Conservation (phyloP, 257 asterid species). For the Solanum pimpinellifolium region DNA sequence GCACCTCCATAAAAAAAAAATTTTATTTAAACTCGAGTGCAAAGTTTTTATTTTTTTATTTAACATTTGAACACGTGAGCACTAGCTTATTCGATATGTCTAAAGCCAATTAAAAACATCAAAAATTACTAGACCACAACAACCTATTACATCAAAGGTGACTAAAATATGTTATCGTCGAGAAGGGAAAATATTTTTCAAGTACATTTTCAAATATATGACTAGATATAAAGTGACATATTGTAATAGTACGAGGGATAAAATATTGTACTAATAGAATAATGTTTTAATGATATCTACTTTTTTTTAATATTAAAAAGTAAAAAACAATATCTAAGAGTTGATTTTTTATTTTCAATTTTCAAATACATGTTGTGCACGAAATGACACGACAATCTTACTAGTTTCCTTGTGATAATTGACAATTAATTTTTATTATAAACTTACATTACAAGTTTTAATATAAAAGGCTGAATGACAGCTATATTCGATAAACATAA, state of each 20-base stretch:
- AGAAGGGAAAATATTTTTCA: too few relatives aligned
- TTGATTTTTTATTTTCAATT: neutral
- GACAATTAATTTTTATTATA: neutral
- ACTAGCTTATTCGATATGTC: too few relatives aligned
- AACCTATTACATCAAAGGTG: too few relatives aligned
- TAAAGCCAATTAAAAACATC: too few relatives aligned
- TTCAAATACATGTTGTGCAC: neutral
- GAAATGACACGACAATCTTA: neutral
- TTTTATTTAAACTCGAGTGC: too few relatives aligned
- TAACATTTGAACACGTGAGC: rapidly evolving
- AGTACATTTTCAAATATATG: neutral
- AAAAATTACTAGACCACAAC: too few relatives aligned
- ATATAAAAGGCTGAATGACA: neutral
- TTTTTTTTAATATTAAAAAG: neutral
- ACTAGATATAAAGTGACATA: neutral
- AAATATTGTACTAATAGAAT: neutral
- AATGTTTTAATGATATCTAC: neutral
- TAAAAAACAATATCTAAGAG: neutral
- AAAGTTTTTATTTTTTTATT: too few relatives aligned
- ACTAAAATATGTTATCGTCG: too few relatives aligned
- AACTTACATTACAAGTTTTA: neutral
- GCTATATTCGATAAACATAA: neutral
- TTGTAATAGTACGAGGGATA: neutral
- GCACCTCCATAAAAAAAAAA: too few relatives aligned
- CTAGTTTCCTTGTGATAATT: neutral